Percentiles rank a stretch among this genome's conserved stretches.
Evolutionary conservation across 257 asterid species (phyloP).

Genomic region (Solanum pennellii): DNA sequence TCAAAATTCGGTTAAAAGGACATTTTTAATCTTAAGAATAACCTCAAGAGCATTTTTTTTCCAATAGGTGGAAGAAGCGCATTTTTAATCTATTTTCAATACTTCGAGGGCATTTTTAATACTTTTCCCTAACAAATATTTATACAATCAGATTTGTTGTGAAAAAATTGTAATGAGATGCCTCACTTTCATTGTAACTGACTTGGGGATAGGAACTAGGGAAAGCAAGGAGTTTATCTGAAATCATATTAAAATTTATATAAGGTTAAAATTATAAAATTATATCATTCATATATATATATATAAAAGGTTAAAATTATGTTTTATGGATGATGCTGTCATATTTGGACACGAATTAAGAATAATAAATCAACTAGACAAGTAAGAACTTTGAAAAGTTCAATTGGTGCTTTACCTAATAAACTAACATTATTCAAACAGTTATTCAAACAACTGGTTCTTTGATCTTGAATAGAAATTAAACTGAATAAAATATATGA

Average conservation of each 20-base stretch:
- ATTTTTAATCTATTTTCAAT: too few relatives aligned
- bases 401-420: neutral
- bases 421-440: neutral
- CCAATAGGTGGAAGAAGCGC: too few relatives aligned
- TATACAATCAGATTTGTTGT: neutral
- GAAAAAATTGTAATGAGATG: neutral
- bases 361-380: neutral
- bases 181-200: neutral
- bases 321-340: neutral
- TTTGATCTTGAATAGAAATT: neutral
- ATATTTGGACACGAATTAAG: neutral
- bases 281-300: too few relatives aligned
- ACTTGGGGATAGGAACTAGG: neutral
- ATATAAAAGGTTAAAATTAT: neutral
- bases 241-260: neutral
- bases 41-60: too few relatives aligned
- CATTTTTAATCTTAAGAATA: too few relatives aligned
- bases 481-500: neutral
- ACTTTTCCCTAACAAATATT: neutral
- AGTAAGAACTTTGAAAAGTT: neutral
- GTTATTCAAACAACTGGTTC: neutral
- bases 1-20: too few relatives aligned
- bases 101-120: too few relatives aligned
- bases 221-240: neutral
- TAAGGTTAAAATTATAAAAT: neutral